Percentiles rank a stretch among this genome's conserved stretches.
These are phyloP conservation scores for Apiotrichum akiyoshidainum DNA, from an alignment of 1,284 basidiomycete species.

Conservation along the genomic window DNA sequence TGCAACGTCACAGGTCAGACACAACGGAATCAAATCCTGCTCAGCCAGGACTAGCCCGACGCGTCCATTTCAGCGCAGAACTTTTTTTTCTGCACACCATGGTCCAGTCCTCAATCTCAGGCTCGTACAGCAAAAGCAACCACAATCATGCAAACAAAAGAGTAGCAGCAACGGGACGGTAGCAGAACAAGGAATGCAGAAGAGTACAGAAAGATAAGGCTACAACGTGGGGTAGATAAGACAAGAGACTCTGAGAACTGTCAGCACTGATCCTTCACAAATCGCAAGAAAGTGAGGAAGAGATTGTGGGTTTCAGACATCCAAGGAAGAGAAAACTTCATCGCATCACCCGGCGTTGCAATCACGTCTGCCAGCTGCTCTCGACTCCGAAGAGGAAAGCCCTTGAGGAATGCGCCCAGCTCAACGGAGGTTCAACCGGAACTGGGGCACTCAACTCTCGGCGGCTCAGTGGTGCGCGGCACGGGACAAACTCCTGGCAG, in stretches of 20 bases:
- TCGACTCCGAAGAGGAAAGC: conserved; percentile 15
- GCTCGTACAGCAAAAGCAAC: too few species aligned
- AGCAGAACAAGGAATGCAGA: neutral
- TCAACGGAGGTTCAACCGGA: conserved; percentile 49
- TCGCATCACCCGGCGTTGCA: conserved; percentile 40
- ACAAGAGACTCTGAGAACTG: neutral
- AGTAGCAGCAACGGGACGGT: neutral
- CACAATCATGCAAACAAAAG: neutral
- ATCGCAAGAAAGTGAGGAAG: conserved; percentile 5
- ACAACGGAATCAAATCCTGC: neutral
- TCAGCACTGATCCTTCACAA: conserved; percentile 8
- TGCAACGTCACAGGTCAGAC: neutral
- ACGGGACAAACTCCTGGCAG: conserved; percentile 47
- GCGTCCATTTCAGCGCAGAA: neutral
- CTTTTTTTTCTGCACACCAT: too few species aligned
- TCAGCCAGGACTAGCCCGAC: too few species aligned
- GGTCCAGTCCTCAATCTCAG: neutral
- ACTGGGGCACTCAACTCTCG: conserved; percentile 24
- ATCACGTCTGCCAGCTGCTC: conserved; percentile 24
- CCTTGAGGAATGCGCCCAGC: conserved; percentile 35
- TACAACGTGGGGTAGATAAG: neutral
- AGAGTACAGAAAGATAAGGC: neutral
- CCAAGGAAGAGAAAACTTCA: conserved; percentile 53
- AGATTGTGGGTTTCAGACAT: conserved; percentile 46
- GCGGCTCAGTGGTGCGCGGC: conserved; percentile 31